Base-by-base conservation (phyloP, 352 stramenopile species). In the Phytophthora nicotianae region DNA sequence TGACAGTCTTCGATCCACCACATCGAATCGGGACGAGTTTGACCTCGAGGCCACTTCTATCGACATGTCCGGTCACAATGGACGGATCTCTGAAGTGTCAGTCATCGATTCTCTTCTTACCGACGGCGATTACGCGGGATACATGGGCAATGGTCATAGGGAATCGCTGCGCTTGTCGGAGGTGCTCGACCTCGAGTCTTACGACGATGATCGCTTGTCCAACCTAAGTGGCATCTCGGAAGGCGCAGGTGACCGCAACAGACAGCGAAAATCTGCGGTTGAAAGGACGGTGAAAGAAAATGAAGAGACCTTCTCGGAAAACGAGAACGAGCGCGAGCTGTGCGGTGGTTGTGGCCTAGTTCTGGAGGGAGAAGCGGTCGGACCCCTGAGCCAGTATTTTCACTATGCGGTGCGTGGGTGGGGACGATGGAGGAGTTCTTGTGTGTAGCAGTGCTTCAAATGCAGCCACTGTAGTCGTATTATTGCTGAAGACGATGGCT, bases 311-410 rank as follows among this genome's bases (percentile, higher is more conserved):
- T 70, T 79, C 23, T 82, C 68, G 27, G 82, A 90, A 46, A 81
- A 90, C 21, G 81, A 88, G 13, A 75, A 83, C n/a, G 85, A 94
- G 42, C 77, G 79, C 9, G 85, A 91, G 53, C 52, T 88, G 23
- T 93, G 85, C 42, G 85, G 81, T 51, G 85, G 81, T 21, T 94
- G 85, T 50, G 71, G 72, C 2, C 69, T 74, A 27, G 82, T 91
- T 14, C 71, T 94, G 20, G 82, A 94, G 51, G 85, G 85, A 23
- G 85, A 94, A 73, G 85, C 85, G 17, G 77, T 94, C 46, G 83
- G 81, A n/a, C 83, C 85, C 11, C 37, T 94, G 35, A 88, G 87
- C 70, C 76, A 89, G 35, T 94, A 90, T 62, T 94, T 91, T 67
- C 85, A 94, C 57, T 85, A 87, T 51, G 79, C 91, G 76, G 81